A percentile compares a stretch with the other conserved stretches of the same genome.
These are phyloP conservation scores for Xylaria polymorpha DNA, from an alignment of 2,329 filamentous ascomycete species.

Conservation along the genomic window DNA sequence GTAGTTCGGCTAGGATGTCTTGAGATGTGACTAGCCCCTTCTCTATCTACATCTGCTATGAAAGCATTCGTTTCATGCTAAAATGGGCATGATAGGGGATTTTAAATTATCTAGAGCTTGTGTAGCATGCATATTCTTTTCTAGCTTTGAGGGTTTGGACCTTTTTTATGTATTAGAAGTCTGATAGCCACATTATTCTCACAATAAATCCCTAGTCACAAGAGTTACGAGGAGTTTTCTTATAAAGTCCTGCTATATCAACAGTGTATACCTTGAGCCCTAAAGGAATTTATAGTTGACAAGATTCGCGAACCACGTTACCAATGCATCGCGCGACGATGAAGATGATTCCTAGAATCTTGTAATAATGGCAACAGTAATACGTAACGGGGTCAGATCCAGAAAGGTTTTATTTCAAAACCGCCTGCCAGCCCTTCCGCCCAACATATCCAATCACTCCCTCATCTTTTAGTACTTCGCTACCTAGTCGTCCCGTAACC, in stretches of 20 bases:
- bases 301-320: not conserved
- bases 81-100: not conserved
- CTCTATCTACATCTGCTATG: not conserved
- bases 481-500: slow-evolving; percentile 69
- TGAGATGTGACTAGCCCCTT: not conserved
- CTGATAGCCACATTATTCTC: not conserved
- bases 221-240: not conserved
- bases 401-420: slow-evolving; percentile 51
- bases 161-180: not conserved
- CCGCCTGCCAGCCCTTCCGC: slow-evolving; percentile 69
- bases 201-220: not conserved
- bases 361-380: not conserved
- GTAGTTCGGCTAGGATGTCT: not conserved
- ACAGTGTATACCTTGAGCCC: not conserved
- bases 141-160: not conserved
- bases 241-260: not conserved
- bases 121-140: not conserved
- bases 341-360: not conserved
- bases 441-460: slow-evolving; percentile 66
- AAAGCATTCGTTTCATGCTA: not conserved
- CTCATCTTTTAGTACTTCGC: slow-evolving; percentile 71
- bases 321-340: not conserved
- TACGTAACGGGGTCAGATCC: not conserved
- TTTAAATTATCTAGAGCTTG: not conserved
- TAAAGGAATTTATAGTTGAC: not conserved